These are phyloP conservation scores for Pseudocercospora fijiensis DNA, from an alignment of 2,329 filamentous ascomycete genomes.

Conservation along the genomic window DNA sequence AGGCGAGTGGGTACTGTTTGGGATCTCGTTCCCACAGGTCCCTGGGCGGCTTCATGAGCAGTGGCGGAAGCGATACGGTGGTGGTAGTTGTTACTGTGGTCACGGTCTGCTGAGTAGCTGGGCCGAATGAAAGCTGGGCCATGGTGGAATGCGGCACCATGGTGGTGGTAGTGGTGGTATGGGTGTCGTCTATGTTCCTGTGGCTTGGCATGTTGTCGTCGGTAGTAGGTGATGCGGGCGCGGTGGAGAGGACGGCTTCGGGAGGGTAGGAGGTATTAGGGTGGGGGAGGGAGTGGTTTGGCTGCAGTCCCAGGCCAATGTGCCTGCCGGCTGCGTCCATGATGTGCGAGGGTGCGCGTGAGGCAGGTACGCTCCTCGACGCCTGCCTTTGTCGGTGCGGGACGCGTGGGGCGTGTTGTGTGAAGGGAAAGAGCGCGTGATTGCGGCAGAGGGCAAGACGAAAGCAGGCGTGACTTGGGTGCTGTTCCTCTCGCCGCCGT, in stretches of 20 bases:
- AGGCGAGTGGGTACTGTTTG: conserved; percentile 86
- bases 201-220: conserved; percentile 26
- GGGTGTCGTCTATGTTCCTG: conserved; percentile 10
- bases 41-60: conserved; percentile 72
- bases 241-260: conserved; percentile 35
- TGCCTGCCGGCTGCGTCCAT: conserved; percentile 14
- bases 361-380: not conserved
- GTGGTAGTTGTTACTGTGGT: conserved; percentile 93
- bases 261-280: conserved; percentile 10
- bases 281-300: conserved; percentile 4
- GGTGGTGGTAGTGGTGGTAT: conserved; percentile 22
- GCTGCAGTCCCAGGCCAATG: conserved; percentile 18
- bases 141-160: conserved; percentile 45
- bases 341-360: not conserved
- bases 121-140: conserved; percentile 62
- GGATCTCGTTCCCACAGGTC: conserved; percentile 72
- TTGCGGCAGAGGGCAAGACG: not conserved
- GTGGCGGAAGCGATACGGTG: conserved; percentile 75
- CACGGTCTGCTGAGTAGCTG: conserved; percentile 63
- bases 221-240: conserved; percentile 36
- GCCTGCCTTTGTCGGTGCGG: not conserved
- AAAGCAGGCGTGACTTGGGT: conserved; percentile 3
- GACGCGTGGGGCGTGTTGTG: not conserved
- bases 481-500: not conserved
- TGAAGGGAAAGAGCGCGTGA: not conserved